Evolutionary conservation across 176 grass and related monocot genomes (phyloP).

Genomic region (Tillandsia leiboldiana): DNA sequence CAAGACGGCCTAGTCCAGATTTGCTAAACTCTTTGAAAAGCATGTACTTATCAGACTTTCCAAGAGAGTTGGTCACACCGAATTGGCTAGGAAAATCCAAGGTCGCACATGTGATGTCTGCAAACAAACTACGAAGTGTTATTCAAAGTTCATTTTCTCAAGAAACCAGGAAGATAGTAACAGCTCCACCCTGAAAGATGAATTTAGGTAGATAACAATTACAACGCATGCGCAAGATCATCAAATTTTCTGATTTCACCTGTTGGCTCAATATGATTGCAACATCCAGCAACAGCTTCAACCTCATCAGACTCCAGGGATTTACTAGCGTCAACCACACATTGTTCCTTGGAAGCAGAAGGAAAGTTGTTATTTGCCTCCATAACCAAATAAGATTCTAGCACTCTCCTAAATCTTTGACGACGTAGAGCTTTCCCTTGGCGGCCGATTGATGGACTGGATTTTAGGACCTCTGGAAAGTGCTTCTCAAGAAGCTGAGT

Average conservation of each 20-base stretch:
- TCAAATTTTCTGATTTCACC: slow-evolving; percentile 7
- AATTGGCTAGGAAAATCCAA: slow-evolving; percentile 12
- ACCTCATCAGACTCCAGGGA: slow-evolving; percentile 14
- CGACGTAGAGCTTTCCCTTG: slow-evolving; percentile 82
- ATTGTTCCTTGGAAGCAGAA: slow-evolving; percentile 27
- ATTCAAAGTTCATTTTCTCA: background rate
- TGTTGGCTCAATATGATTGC: slow-evolving; percentile 1
- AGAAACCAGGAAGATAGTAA: background rate
- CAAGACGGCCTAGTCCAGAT: slow-evolving; percentile 53
- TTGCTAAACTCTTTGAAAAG: slow-evolving; percentile 67
- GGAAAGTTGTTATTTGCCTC: slow-evolving; percentile 6
- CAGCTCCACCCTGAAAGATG: background rate
- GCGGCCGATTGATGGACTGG: slow-evolving; percentile 79
- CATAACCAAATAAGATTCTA: slow-evolving; percentile 37
- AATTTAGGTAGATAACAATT: background rate
- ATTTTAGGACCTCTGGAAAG: slow-evolving; percentile 54
- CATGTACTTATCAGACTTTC: slow-evolving; percentile 32
- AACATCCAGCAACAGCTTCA: slow-evolving; percentile 7
- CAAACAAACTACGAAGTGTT: slow-evolving; percentile 1
- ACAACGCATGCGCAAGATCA: background rate
- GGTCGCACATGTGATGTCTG: slow-evolving; percentile 12
- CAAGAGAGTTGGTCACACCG: slow-evolving; percentile 12
- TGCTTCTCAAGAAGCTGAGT: slow-evolving; percentile 65
- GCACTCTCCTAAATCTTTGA: slow-evolving; percentile 45
- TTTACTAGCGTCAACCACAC: slow-evolving; percentile 5